A percentile compares a stretch with the other conserved stretches of the same genome.
Conservation (phyloP, 176 grass and related monocot species). For the Musa itinerans region DNA sequence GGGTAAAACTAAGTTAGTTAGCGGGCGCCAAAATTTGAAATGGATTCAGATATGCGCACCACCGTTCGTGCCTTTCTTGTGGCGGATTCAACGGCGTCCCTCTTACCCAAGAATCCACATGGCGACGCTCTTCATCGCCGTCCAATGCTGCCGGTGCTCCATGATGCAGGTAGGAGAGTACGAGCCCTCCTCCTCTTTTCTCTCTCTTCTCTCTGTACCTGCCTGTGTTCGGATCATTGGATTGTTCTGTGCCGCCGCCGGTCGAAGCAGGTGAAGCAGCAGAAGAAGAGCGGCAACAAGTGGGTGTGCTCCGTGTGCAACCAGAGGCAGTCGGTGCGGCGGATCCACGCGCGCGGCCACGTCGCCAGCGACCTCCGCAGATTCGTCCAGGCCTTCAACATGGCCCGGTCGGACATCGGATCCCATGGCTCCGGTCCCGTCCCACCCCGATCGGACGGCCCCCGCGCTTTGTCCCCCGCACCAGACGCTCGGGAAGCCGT, state of each 20-base stretch:
- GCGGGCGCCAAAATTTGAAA: no score
- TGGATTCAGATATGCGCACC: no score
- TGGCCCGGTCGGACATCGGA: conserved; percentile 32
- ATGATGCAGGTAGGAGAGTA: conserved; percentile 52
- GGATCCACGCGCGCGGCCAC: conserved; percentile 47
- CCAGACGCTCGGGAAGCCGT: background rate
- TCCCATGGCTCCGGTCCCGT: conserved; percentile 16
- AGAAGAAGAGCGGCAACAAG: conserved; percentile 71
- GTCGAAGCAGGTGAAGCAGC: conserved; percentile 63
- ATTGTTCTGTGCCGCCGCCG: background rate
- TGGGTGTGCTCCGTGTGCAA: conserved; percentile 90
- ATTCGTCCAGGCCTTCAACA: conserved; percentile 80
- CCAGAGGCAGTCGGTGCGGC: conserved; percentile 59
- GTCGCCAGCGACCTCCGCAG: conserved; percentile 53
- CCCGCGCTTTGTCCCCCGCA: background rate
- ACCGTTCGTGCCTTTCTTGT: no score
- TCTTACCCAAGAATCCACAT: background rate
- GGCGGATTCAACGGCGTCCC: no score
- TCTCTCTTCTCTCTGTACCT: background rate
- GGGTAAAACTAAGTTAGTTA: no score
- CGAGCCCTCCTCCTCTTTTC: background rate
- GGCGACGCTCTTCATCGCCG: conserved; percentile 59
- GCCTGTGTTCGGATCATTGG: background rate
- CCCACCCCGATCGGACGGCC: background rate
- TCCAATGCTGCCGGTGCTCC: conserved; percentile 70